Evolutionary conservation across 345 rosid species (phyloP).

Genomic region (Boechera divaricarpa): DNA sequence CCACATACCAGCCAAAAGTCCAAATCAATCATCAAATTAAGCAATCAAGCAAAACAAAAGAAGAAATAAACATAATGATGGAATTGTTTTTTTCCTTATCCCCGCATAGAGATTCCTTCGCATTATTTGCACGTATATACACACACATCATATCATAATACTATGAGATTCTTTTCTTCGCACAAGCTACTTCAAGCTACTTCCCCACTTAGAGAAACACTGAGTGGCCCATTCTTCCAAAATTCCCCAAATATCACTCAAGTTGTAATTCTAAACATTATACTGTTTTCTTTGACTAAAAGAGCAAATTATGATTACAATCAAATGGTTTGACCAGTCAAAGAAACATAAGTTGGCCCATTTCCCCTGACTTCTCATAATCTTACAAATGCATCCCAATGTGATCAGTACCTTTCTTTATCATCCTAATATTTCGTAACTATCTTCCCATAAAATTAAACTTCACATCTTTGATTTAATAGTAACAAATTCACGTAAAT

Average conservation of each 20-base stretch:
- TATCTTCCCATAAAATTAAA: neutral
- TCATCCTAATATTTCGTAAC: conserved; percentile 13
- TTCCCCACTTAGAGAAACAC: conserved; percentile 43
- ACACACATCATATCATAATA: conserved; percentile 12
- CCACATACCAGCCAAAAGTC: conserved; percentile 25
- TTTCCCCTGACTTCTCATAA: conserved; percentile 26
- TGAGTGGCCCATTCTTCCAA: conserved; percentile 47
- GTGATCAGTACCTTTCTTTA: conserved; percentile 42
- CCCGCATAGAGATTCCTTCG: conserved; percentile 46
- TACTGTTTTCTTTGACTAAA: conserved; percentile 43
- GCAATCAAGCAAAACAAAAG: conserved; percentile 23
- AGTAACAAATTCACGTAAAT: neutral
- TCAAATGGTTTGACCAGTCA: conserved; percentile 43
- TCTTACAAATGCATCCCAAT: conserved; percentile 41
- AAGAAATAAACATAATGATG: conserved; percentile 40
- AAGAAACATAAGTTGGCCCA: conserved; percentile 38
- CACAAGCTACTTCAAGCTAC: conserved; percentile 49
- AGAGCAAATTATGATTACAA: conserved; percentile 37
- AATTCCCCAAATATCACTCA: conserved; percentile 39
- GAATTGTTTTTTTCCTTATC: conserved; percentile 29
- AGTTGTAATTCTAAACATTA: conserved; percentile 38
- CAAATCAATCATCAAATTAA: conserved; percentile 26
- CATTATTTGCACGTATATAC: conserved; percentile 36
- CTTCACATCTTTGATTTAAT: neutral
- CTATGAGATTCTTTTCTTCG: conserved; percentile 59